phyloP scores from a whole-genome alignment of 2,329 filamentous ascomycete species.

The Fulvia fulva region DNA sequence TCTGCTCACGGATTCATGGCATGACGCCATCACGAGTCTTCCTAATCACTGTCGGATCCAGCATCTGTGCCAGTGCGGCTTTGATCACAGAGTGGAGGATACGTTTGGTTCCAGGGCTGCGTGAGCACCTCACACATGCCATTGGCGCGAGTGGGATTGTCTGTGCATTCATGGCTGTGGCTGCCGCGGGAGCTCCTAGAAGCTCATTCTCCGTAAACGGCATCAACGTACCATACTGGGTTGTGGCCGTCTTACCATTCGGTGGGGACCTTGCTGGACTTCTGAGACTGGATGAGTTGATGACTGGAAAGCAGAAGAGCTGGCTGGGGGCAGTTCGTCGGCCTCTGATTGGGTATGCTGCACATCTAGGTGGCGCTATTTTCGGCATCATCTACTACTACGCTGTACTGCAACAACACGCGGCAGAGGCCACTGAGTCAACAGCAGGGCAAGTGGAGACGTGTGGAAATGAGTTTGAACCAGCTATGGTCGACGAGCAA shows the following conservation, averaged over 20 bases:
- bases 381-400: constrained; percentile 12
- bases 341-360: constrained; percentile 1
- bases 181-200: neutral
- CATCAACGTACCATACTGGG: neutral
- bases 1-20: constrained; percentile 9
- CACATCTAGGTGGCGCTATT: constrained; percentile 8
- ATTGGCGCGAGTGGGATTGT: constrained; percentile 6
- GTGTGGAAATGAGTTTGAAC: no score
- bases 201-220: neutral
- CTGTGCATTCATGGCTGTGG: neutral
- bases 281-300: neutral
- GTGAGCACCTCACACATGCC: neutral
- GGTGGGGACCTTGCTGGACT: neutral
- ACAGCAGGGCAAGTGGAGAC: neutral
- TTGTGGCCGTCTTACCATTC: neutral
- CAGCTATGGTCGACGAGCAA: no score
- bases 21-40: constrained; percentile 8
- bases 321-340: neutral
- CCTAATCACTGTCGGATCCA: constrained; percentile 7
- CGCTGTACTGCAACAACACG: neutral
- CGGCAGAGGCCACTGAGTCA: neutral
- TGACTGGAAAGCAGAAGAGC: neutral
- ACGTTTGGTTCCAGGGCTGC: neutral
- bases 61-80: constrained; percentile 1
- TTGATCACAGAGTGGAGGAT: neutral